phyloP scores from a whole-genome alignment of 129 eudicot species.

The Arctium minus region DNA sequence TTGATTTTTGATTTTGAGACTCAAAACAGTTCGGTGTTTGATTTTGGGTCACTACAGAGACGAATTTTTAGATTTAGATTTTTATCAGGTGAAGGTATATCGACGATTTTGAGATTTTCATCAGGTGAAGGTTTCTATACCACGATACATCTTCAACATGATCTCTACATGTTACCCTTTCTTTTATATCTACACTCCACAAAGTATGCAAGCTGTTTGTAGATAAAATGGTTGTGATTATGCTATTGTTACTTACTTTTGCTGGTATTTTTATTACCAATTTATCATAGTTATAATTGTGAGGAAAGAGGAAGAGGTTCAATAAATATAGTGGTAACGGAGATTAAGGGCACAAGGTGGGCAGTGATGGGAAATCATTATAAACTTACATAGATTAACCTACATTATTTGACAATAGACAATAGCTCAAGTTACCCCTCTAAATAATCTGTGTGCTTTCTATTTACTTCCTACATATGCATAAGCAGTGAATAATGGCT shows the following conservation, averaged over 20 bases:
- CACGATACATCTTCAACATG: too few species aligned
- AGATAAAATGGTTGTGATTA: neutral
- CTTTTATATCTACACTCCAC: too few species aligned
- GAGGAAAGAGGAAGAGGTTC: neutral
- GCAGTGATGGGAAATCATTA: neutral
- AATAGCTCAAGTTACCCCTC: slow-evolving; percentile 23
- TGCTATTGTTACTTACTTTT: neutral
- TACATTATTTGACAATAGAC: neutral
- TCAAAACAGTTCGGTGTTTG: too few species aligned
- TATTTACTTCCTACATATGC: slow-evolving; percentile 12
- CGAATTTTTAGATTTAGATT: too few species aligned
- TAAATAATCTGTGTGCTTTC: slow-evolving; percentile 30
- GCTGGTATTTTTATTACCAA: neutral
- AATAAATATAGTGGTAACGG: neutral
- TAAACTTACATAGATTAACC: neutral
- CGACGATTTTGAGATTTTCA: too few species aligned
- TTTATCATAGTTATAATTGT: neutral
- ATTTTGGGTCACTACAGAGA: too few species aligned
- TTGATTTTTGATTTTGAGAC: too few species aligned
- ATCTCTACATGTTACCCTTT: too few species aligned
- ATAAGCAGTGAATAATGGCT: slow-evolving; percentile 23
- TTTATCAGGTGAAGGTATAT: too few species aligned
- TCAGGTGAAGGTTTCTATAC: too few species aligned
- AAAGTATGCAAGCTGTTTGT: too few species aligned
- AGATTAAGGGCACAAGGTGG: too few species aligned